Evolutionary conservation across 2,329 filamentous ascomycete genomes (phyloP).

Genomic region (Cladosporium velox): DNA sequence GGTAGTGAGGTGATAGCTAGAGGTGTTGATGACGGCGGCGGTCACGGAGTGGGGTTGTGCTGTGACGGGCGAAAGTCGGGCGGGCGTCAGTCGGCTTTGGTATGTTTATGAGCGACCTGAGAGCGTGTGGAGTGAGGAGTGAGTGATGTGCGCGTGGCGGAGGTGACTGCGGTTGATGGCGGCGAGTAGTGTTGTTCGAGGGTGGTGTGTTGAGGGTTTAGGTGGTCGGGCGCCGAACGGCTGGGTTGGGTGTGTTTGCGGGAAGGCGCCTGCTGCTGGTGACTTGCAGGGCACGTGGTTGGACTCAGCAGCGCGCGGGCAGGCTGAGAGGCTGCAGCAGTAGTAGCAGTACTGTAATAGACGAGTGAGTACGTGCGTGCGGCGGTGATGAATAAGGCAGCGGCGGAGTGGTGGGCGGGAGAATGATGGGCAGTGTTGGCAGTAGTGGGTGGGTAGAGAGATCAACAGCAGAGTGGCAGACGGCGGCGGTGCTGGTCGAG

Average conservation of each 20-base stretch:
- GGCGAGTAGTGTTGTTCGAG: constrained; percentile 3
- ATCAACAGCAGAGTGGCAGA: constrained; percentile 65
- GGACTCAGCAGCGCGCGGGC: not conserved
- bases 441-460: constrained; percentile 52
- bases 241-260: constrained; percentile 13
- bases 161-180: not conserved
- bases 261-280: constrained; percentile 14
- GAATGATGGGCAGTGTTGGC: no score
- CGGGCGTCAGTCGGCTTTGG: constrained; percentile 7
- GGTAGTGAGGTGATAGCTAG: not conserved
- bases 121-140: constrained; percentile 26
- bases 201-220: not conserved
- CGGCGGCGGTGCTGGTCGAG: constrained; percentile 11
- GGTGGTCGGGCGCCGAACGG: constrained; percentile 17
- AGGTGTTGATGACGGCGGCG: constrained; percentile 4
- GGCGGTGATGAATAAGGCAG: not conserved
- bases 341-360: not conserved
- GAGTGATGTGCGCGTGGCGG: constrained; percentile 19
- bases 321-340: not conserved
- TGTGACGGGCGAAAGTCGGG: constrained; percentile 16
- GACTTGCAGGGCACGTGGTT: constrained; percentile 6
- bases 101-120: not conserved
- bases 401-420: constrained; percentile 52
- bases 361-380: constrained; percentile 1
- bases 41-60: constrained; percentile 9